A percentile compares a stretch with the other conserved stretches of the same genome.
Evolutionary conservation across 2,329 filamentous ascomycete species (phyloP).

Genomic region (Albophoma yamanashiensis): DNA sequence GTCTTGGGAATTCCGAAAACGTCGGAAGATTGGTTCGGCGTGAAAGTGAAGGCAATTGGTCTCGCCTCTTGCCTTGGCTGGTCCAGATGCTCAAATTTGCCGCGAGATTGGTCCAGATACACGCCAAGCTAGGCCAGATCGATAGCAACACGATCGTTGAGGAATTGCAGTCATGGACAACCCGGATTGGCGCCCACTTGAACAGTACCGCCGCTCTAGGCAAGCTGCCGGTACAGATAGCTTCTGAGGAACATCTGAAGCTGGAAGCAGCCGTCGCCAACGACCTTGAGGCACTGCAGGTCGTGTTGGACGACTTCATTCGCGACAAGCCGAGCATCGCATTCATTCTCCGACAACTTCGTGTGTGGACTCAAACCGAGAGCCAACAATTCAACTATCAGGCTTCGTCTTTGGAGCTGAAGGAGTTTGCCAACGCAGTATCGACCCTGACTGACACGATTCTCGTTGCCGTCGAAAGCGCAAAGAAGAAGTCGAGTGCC

Average conservation of each 20-base stretch:
- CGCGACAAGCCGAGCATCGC: slow-evolving; percentile 42
- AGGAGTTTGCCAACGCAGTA: slow-evolving; percentile 45
- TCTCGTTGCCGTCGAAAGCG: slow-evolving; percentile 68
- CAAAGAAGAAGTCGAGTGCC: slow-evolving; percentile 43
- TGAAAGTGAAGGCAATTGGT: slow-evolving; percentile 12
- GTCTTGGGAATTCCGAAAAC: slow-evolving; percentile 18
- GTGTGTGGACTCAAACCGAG: slow-evolving; percentile 46
- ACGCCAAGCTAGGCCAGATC: slow-evolving; percentile 50
- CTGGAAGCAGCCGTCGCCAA: slow-evolving; percentile 22
- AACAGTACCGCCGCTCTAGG: slow-evolving; percentile 30
- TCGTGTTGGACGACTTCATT: slow-evolving; percentile 29
- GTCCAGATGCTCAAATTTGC: slow-evolving; percentile 55
- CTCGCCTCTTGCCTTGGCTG: slow-evolving; percentile 44
- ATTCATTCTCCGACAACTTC: slow-evolving; percentile 56
- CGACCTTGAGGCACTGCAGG: slow-evolving; percentile 25
- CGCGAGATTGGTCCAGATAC: slow-evolving; percentile 50
- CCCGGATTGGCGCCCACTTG: slow-evolving; percentile 33
- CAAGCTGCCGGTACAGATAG: slow-evolving; percentile 40
- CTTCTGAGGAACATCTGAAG: slow-evolving; percentile 23
- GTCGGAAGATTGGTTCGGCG: slow-evolving; percentile 11
- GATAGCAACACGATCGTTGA: slow-evolving; percentile 34
- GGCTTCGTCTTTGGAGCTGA: slow-evolving; percentile 11
- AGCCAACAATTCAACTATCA: slow-evolving; percentile 6
- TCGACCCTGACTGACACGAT: slow-evolving; percentile 62
- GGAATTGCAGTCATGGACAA: slow-evolving; percentile 38